Percentiles rank a stretch among this genome's conserved stretches.
Evolutionary conservation across 2,329 filamentous ascomycete genomes (phyloP).

Genomic region (Colletotrichum eleusines): DNA sequence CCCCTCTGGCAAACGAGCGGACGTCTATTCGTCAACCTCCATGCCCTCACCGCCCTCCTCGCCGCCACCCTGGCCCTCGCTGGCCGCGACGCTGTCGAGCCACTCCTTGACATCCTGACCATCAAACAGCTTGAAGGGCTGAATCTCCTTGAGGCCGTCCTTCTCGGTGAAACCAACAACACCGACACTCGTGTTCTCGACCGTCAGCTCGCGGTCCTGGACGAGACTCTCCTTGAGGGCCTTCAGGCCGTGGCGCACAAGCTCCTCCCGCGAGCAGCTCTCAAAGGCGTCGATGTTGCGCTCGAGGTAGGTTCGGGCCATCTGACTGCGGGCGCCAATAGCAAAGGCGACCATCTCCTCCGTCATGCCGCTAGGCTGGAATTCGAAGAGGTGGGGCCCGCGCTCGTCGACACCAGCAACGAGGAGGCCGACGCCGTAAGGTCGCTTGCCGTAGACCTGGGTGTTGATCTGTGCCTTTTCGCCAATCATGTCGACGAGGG

Average conservation of each 20-base stretch:
- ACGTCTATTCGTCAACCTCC: slow-evolving; percentile 50
- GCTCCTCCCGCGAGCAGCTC: slow-evolving; percentile 81
- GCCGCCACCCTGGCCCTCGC: slow-evolving; percentile 61
- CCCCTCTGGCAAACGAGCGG: background rate
- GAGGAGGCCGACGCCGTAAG: slow-evolving; percentile 93
- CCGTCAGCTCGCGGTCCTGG: slow-evolving; percentile 96
- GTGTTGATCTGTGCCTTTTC: slow-evolving; percentile 98
- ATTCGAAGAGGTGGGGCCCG: slow-evolving; percentile 97
- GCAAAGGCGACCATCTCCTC: slow-evolving; percentile 98
- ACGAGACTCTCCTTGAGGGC: slow-evolving; percentile 95
- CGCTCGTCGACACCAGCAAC: slow-evolving; percentile 94
- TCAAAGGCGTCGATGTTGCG: slow-evolving; percentile 88
- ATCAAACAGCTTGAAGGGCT: slow-evolving; percentile 92
- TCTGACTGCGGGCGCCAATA: slow-evolving; percentile 95
- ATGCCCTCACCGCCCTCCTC: slow-evolving; percentile 54
- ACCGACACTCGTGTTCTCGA: slow-evolving; percentile 95
- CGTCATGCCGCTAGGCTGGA: slow-evolving; percentile 95
- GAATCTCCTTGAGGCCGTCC: slow-evolving; percentile 66
- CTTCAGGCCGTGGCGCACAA: slow-evolving; percentile 89
- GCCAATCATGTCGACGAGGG: slow-evolving; percentile 91
- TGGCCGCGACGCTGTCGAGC: slow-evolving; percentile 77
- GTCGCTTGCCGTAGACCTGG: slow-evolving; percentile 95
- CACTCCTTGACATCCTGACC: slow-evolving; percentile 87
- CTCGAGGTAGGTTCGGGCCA: slow-evolving; percentile 97
- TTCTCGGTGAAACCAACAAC: slow-evolving; percentile 75